These are phyloP conservation scores for Aspergillus uvarum DNA, from an alignment of 2,329 filamentous ascomycete species.

Conservation along the genomic window DNA sequence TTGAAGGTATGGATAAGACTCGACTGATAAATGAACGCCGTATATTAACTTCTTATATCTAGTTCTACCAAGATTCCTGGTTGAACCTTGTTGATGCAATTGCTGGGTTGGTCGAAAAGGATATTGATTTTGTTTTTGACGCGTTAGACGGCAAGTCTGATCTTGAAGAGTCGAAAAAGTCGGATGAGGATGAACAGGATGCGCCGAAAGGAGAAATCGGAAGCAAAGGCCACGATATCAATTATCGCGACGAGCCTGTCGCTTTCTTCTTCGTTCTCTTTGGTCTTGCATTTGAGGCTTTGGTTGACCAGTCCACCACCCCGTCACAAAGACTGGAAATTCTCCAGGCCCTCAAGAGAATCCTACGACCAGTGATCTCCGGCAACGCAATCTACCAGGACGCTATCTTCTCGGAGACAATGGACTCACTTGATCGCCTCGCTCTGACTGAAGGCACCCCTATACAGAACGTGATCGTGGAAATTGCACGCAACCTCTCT, in stretches of 20 bases:
- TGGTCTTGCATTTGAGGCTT: constrained; percentile 90
- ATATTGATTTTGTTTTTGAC: constrained; percentile 96
- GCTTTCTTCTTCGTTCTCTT: constrained; percentile 99
- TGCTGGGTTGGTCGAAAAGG: constrained; percentile 93
- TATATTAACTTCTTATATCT: background rate
- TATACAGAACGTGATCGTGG: constrained; percentile 88
- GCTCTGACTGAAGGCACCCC: constrained; percentile 87
- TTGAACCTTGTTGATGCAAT: constrained; percentile 95
- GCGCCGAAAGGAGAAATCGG: constrained; percentile 28
- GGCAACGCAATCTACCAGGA: constrained; percentile 96
- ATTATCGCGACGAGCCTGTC: constrained; percentile 95
- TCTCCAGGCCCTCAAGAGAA: constrained; percentile 87
- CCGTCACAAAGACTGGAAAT: constrained; percentile 82
- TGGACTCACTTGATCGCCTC: constrained; percentile 90
- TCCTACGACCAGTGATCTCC: constrained; percentile 87
- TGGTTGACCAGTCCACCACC: constrained; percentile 76
- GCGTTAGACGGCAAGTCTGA: constrained; percentile 79
- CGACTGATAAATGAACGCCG: background rate
- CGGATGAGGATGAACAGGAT: constrained; percentile 21
- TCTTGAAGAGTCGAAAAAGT: constrained; percentile 31
- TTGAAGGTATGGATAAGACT: constrained; percentile 56
- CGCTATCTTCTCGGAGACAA: constrained; percentile 92
- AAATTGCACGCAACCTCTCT: constrained; percentile 87
- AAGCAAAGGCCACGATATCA: constrained; percentile 75
- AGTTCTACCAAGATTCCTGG: constrained; percentile 97